Evolutionary conservation across 345 rosid species (phyloP), one percentile per base, ranked within the genome.

Genomic region (Toxicodendron radicans): DNA sequence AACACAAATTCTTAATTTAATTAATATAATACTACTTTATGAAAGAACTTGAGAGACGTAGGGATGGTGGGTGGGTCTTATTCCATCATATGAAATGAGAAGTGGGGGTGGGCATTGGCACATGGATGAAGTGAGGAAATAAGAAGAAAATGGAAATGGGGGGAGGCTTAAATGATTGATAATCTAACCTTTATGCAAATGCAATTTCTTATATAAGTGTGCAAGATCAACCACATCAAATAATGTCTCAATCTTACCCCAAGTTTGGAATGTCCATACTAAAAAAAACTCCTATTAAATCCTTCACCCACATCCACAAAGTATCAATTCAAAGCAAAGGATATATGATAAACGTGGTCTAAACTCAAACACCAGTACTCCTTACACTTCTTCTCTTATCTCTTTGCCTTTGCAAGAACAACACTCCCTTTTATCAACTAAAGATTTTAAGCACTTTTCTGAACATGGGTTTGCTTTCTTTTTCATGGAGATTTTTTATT

Each of bases 271-370:
- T 32, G 67, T 8, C 67, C 67, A 72, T 24, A 71, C 4, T 18
- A 18, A 30, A 27, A 5, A 45, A 32, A 72, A 48, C 58, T 72
- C 67, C 32, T 0, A 16, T 12, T 41, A 17, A 43, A n/a, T 16
- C 4, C 41, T 23, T 41, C 27, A n/a, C 8, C 54, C 54, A 16
- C n/a, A 51, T 0, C 58, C 46, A 45, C 20, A 17, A 38, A 30
- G 30, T 0, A 58, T 41, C 5, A 20, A 14, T 18, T 58, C 75
- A 72, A 38, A 41, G 13, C 54, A n/a, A 17, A 74, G 12, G 4
- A 43, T 63, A 38, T 1, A 24, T 73, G 74, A 52, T 68, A 72
- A 76, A 76, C 75, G 75, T 72, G 80, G 59, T 58, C 27, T 35
- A 30, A n/a, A 62, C 43, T 38, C 43, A 38, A 38, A 7, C 43